A percentile compares a stretch with the other conserved stretches of the same genome.
Conservation (phyloP, 352 stramenopile species). For the Stephanocyclus meneghinianus region DNA sequence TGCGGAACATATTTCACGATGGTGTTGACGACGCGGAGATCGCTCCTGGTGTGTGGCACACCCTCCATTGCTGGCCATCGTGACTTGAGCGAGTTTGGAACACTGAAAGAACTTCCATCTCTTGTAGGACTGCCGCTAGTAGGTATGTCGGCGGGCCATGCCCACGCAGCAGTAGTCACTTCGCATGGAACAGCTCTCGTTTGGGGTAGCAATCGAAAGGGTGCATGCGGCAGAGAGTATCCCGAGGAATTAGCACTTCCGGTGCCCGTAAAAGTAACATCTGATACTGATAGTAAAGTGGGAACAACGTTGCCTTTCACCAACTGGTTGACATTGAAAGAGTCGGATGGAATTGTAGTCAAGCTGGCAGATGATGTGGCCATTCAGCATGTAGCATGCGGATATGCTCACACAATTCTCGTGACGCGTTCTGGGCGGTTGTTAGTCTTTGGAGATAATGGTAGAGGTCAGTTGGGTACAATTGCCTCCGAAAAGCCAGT, state of each 20-base stretch:
- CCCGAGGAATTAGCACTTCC: constrained; percentile 53
- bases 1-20: constrained; percentile 68
- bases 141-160: constrained; percentile 56
- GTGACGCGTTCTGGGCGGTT: constrained; percentile 58
- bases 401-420: constrained; percentile 61
- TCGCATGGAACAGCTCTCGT: constrained; percentile 63
- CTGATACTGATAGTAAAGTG: neutral
- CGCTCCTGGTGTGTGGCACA: constrained; percentile 54
- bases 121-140: constrained; percentile 61
- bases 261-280: constrained; percentile 52
- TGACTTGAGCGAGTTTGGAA: constrained; percentile 22
- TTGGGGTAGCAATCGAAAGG: constrained; percentile 65
- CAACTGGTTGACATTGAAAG: constrained; percentile 12
- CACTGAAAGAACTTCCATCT: constrained; percentile 51
- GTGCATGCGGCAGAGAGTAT: constrained; percentile 64
- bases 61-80: constrained; percentile 49
- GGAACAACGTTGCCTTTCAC: neutral
- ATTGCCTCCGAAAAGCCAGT: constrained; percentile 16
- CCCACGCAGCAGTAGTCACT: constrained; percentile 66
- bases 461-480: constrained; percentile 59
- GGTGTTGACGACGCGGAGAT: constrained; percentile 70
- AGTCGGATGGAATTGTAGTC: constrained; percentile 16
- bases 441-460: constrained; percentile 68
- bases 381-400: constrained; percentile 67
- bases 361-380: constrained; percentile 60